Conservation (phyloP, 1,284 basidiomycete genomes). For the Puccinia polysora region DNA sequence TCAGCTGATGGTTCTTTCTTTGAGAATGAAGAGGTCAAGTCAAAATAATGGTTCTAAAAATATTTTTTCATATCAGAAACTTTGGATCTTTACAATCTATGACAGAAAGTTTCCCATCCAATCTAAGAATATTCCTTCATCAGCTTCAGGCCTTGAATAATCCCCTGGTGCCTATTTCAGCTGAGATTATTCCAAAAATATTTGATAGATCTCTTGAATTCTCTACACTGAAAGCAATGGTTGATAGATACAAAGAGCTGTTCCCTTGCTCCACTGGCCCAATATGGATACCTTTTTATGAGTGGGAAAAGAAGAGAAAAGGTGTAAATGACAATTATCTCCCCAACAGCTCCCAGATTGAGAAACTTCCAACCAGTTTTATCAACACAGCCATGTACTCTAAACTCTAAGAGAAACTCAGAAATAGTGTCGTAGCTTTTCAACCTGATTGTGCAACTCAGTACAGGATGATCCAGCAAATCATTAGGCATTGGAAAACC, state of each 20-base stretch:
- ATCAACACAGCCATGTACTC: conserved; percentile 4
- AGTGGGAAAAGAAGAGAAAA: conserved; percentile 4
- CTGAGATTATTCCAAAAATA: conserved; percentile 3
- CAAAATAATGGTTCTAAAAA: conserved; percentile 24
- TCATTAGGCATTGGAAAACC: not conserved
- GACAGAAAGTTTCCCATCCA: conserved; percentile 3
- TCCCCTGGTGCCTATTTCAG: not conserved
- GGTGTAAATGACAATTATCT: not conserved
- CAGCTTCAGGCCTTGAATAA: conserved; percentile 2
- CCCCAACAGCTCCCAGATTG: not conserved
- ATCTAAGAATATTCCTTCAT: not conserved
- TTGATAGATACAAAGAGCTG: conserved; percentile 13
- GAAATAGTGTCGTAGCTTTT: conserved; percentile 23
- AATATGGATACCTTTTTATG: not conserved
- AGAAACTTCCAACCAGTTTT: not conserved
- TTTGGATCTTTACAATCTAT: not conserved
- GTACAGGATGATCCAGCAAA: conserved; percentile 10
- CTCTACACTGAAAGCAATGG: not conserved
- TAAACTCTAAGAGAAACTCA: conserved; percentile 4
- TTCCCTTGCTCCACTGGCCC: not conserved
- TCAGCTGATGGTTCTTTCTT: not conserved
- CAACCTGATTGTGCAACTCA: not conserved
- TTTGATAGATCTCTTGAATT: not conserved
- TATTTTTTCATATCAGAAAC: conserved; percentile 19
- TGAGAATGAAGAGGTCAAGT: conserved; percentile 16